Evolutionary conservation across 345 rosid species (phyloP), one percentile per base, ranked within the genome.

Genomic region (Hibiscus mutabilis): DNA sequence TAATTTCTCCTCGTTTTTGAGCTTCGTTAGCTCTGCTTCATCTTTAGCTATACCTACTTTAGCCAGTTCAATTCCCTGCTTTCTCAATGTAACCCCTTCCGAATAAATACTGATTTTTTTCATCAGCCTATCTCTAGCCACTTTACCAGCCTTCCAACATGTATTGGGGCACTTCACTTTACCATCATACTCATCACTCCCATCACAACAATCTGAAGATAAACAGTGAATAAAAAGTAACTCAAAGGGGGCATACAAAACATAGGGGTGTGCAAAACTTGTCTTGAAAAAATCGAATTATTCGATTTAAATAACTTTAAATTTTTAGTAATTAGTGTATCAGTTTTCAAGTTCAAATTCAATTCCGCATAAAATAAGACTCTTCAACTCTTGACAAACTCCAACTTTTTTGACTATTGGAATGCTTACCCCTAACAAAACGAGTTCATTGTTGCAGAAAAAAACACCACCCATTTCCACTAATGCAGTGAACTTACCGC

Each of bases 101-200:
- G 70, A 79, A 79, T 88, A 89, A 2, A 84, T 86, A 64, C 86
- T 84, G 49, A 91, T 92, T 56, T 83, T 89, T 60, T 86, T 91
- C 81, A 75, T 81, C 84, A 96, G 79, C 71, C 78, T 91, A 60
- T 87, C 86, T 66, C 87, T 74, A 77, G 98, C 97, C 56, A 85
- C 91, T 85, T 89, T 87, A 33, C 99, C 98, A 74, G 93, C 91
- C 78, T 96, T 93, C 98, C 91, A 89, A 82, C 99, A 92, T 40
- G 95, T 85, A 78, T 92, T 89, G 56, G 74, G 73, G 77, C 99
- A 96, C 71, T 84, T 82, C 58, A 86, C 83, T 79, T 79, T 75
- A 67, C 92, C 89, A 70, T 85, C 95, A 70, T 96, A 90, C 79
- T 96, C 99, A 24, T 92, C 99, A 81, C 96, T 96, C 62, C 98